Conservation (phyloP, 148 eudicot species). For the Camellia sinensis region DNA sequence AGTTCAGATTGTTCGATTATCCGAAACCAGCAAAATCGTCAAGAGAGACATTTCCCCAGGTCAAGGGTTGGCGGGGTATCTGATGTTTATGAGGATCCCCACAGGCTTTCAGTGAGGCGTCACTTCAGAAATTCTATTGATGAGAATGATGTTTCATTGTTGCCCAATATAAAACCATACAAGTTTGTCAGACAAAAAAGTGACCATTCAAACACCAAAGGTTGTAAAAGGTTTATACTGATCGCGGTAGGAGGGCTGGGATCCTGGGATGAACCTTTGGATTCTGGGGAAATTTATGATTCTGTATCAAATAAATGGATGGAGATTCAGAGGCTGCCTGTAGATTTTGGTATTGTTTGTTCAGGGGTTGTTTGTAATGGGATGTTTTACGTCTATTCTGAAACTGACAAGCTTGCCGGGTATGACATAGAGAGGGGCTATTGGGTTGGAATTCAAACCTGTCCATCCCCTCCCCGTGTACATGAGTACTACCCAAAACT, state of each 20-base stretch:
- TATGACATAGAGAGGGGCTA: conserved; percentile 82
- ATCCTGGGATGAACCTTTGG: conserved; percentile 89
- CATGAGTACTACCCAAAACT: conserved; percentile 88
- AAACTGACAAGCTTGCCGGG: conserved; percentile 71
- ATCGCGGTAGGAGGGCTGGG: conserved; percentile 92
- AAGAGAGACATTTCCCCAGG: conserved; percentile 64
- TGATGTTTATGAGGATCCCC: conserved; percentile 96
- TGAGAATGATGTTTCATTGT: conserved; percentile 42
- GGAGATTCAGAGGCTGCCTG: conserved; percentile 77
- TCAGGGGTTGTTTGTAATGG: conserved; percentile 76
- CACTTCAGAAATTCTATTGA: conserved; percentile 58
- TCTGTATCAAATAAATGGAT: conserved; percentile 82
- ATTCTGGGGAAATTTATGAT: conserved; percentile 84
- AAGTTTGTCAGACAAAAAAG: conserved; percentile 53
- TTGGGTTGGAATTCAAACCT: conserved; percentile 70
- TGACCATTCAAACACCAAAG: conserved; percentile 41
- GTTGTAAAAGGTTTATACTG: conserved; percentile 55
- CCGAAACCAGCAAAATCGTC: conserved; percentile 55
- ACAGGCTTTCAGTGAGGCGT: conserved; percentile 84
- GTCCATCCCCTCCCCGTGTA: conserved; percentile 74
- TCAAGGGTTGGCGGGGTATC: conserved; percentile 77
- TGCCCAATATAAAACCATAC: conserved; percentile 39
- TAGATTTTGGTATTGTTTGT: conserved; percentile 78
- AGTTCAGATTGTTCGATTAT: conserved; percentile 44
- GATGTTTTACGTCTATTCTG: conserved; percentile 80